phyloP scores from a whole-genome alignment of 2,329 filamentous ascomycete genomes.

The Sarocladium kiliense region DNA sequence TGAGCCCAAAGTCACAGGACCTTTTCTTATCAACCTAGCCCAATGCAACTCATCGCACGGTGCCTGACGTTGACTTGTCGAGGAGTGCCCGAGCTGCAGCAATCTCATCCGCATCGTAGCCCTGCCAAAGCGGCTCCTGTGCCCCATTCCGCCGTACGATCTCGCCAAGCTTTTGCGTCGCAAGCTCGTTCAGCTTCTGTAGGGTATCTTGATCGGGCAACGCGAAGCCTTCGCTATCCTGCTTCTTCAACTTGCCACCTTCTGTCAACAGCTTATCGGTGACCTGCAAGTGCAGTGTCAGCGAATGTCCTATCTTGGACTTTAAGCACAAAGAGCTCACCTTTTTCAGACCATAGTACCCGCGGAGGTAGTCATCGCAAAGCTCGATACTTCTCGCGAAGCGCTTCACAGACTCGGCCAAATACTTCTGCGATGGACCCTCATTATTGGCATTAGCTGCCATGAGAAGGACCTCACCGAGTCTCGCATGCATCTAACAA shows the following conservation, averaged over 20 bases:
- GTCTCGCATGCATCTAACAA: conserved; percentile 72
- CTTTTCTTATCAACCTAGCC: neutral
- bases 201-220: conserved; percentile 55
- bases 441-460: conserved; percentile 44
- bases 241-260: conserved; percentile 34
- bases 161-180: conserved; percentile 70
- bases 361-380: conserved; percentile 86
- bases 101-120: conserved; percentile 67
- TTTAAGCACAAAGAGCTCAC: conserved; percentile 36
- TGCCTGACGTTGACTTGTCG: conserved; percentile 36
- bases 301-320: neutral
- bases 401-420: conserved; percentile 72
- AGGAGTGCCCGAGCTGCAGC: conserved; percentile 66
- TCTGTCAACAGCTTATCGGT: conserved; percentile 45
- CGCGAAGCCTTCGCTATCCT: conserved; percentile 43
- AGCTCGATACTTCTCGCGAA: conserved; percentile 91
- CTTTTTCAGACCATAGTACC: conserved; percentile 86
- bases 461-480: conserved; percentile 81
- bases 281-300: conserved; percentile 28
- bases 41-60: conserved; percentile 33
- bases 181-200: conserved; percentile 64
- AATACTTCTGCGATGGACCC: conserved; percentile 41
- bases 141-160: conserved; percentile 62
- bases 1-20: conserved; percentile 11
- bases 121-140: conserved; percentile 62